Evolutionary conservation across 2,329 filamentous ascomycete genomes (phyloP).

Genomic region (Berkeleyomyces basicola): DNA sequence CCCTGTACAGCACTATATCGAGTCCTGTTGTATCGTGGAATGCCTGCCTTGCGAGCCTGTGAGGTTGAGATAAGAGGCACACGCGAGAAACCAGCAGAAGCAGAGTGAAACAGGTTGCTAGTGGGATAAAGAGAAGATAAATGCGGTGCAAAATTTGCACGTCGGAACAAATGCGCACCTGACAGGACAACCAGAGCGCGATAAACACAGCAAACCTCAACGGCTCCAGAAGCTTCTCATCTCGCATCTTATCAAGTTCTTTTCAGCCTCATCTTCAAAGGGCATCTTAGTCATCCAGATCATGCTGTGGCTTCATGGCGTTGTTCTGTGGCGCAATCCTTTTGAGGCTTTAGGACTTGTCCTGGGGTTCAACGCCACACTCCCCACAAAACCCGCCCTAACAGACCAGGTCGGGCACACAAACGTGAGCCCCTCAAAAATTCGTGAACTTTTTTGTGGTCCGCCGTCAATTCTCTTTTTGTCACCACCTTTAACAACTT

Average conservation of each 20-base stretch:
- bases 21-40: background rate
- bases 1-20: background rate
- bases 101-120: too few species aligned
- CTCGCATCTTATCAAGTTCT: background rate
- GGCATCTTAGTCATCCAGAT: background rate
- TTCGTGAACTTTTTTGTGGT: conserved; percentile 12
- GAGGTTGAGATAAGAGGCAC: background rate
- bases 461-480: conserved; percentile 7
- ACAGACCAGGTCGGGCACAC: conserved; percentile 6
- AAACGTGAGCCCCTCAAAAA: conserved; percentile 11
- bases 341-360: background rate
- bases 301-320: background rate
- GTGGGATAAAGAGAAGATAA: background rate
- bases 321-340: background rate
- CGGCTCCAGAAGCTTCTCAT: conserved; percentile 11
- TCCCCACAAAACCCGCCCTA: conserved; percentile 10
- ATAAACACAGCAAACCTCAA: background rate
- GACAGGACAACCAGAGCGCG: background rate
- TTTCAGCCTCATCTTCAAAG: background rate
- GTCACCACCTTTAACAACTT: conserved; percentile 14
- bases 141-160: conserved; percentile 1
- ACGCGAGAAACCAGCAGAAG: too few species aligned
- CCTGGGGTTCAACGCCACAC: background rate
- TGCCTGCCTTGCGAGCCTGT: background rate
- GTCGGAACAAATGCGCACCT: background rate